Evolutionary conservation across 2,329 filamentous ascomycete species (phyloP), one percentile per base, ranked within the genome.

Genomic region (Lasiodiplodia gonubiensis): DNA sequence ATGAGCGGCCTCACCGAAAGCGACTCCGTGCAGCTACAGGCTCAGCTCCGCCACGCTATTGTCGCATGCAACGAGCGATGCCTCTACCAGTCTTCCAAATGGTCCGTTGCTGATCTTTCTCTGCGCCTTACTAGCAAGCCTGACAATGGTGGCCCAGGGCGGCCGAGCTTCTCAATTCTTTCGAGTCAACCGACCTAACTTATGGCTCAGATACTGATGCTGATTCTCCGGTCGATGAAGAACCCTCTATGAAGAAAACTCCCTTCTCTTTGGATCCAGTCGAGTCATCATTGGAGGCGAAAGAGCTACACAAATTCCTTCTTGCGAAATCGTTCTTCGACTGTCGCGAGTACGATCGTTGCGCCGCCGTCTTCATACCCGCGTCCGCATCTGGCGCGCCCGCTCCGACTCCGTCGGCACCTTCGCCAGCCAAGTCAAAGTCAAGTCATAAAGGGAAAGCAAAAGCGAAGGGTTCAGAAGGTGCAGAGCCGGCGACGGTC

Each of bases 51-150:
- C 77, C 90, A 93, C 74, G 93, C 94, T 35, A 90, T 95, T 3
- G 86, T 95, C 27, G 93, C 93, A 76, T 98, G 94, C 81, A 97
- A 93, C 1, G 95, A 99, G 77, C 86, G 95, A 78, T 97, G 95
- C 78, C 86, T 99, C 14, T 98, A 97, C 76, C 94, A 97, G 74
- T 95, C 94, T 7, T 90, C 95, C 33, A 98, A 98, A 88, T 99
- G 95, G 95, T 97, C 75, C 46, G 74, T 68, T 30, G 25, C n/a
- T 37, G 14, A 35, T 39, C 21, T 46, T 61, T 18, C 64, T 60
- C 70, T 59, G 46, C 39, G 18, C 35, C 27, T 14, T 39, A 63
- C 37, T 37, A 54, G 33, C 39, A 49, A 51, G 51, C 70, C 61
- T 69, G 52, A 69, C 53, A 46, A 70, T 74, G 46, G 71, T 59